Base-by-base conservation (phyloP, 352 stramenopile genomes). In the Lagenidium giganteum region DNA sequence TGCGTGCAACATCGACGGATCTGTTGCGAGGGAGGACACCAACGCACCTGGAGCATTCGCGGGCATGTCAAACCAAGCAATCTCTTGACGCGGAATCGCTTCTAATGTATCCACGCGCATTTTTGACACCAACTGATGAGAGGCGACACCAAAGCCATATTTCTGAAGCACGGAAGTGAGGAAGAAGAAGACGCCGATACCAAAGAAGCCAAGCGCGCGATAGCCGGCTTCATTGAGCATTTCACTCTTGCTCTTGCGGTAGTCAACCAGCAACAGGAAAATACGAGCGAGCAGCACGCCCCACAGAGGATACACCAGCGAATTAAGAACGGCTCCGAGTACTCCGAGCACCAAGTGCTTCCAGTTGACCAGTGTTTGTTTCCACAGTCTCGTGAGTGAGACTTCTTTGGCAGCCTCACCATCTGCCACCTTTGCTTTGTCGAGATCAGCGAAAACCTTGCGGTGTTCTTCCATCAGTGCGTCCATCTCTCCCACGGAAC, bases 11-110 rank as follows among this genome's bases (percentile, higher is more conserved):
- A 71, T 47, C 5, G 71, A 61, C 12, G 67, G 67, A 35, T 87
- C 73, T 1, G 62, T 85, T 17, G 69, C 58, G 11, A 87, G 63
- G 9, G 66, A 49, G 3, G 60, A 37, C 1, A 66, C 58, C 9
- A 87, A 51, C 13, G 66, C 66, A 16, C 73, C 73, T 4, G 70
- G 55, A 5, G 61, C 61, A 51, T 87, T 78, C 12, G 67, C 41
- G 14, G 68, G 44, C 13, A 45, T 22, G 40, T 87, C 73, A 47
- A 84, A 87, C 61, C 70, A 87, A 8, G 52, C 67, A 16, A 83
- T 44, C 22, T 87, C 70, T 43, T 83, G 70, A 7, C 41, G 33
- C 13, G 86, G 45, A 29, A 82, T 78, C 6, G 59, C 47, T 13
- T 12, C 16, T 33, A 71, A 75, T 8, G 56, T 49, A n/a, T 36